Conservation (phyloP, 352 stramenopile genomes). For the Globisporangium cederbergense region DNA sequence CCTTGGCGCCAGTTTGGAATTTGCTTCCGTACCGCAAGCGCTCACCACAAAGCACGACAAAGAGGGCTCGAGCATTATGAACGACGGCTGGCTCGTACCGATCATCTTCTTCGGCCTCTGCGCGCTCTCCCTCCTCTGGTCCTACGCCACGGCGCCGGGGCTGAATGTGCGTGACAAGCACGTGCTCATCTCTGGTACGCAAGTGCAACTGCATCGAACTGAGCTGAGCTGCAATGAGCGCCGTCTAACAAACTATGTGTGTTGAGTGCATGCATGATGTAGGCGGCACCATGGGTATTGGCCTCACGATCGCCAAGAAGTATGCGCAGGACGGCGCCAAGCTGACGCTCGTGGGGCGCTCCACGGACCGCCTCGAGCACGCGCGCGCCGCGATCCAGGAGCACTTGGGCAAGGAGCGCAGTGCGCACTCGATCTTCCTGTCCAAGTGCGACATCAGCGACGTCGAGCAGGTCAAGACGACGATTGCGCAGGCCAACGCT, state of each 20-base stretch:
- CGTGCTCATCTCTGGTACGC: slow-evolving; percentile 53
- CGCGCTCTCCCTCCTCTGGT: slow-evolving; percentile 45
- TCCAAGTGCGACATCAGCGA: slow-evolving; percentile 42
- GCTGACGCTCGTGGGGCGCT: slow-evolving; percentile 15
- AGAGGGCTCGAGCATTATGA: background rate
- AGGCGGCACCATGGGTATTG: slow-evolving; percentile 25
- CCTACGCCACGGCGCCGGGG: slow-evolving; percentile 33
- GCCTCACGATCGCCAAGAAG: slow-evolving; percentile 60
- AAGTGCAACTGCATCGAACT: background rate
- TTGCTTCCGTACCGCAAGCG: too few relatives aligned
- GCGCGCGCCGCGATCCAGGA: slow-evolving; percentile 11
- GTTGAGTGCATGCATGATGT: background rate
- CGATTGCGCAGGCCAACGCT: slow-evolving; percentile 46
- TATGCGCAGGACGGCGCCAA: slow-evolving; percentile 50
- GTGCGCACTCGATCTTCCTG: slow-evolving; percentile 27
- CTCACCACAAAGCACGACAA: background rate
- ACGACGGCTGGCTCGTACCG: slow-evolving; percentile 11
- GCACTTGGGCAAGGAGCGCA: background rate
- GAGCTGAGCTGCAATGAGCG: background rate
- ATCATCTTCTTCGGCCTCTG: slow-evolving; percentile 20
- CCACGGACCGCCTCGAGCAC: slow-evolving; percentile 8
- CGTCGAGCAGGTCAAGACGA: slow-evolving; percentile 27
- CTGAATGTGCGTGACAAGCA: slow-evolving; percentile 51
- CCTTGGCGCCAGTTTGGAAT: too few relatives aligned
- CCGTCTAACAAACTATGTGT: background rate